Percentiles rank a stretch among this genome's conserved stretches.
These are phyloP conservation scores for Chytriomyces sp. DNA, from an alignment of 192 early-diverging fungal species.

Conservation along the genomic window DNA sequence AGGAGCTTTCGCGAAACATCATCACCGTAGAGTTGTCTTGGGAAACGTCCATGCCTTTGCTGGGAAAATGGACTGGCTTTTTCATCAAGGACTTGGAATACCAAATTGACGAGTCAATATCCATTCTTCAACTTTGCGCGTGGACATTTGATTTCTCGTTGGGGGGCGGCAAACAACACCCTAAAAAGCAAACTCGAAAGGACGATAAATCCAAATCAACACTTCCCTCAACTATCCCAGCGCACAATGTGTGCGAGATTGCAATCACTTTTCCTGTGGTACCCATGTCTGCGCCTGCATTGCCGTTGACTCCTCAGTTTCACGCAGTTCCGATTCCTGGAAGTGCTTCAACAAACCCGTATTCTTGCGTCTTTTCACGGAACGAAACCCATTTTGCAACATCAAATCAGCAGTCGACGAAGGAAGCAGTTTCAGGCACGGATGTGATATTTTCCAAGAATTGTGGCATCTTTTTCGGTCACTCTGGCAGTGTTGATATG, in stretches of 20 bases:
- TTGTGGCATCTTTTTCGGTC: slow-evolving; percentile 10
- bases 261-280: not conserved
- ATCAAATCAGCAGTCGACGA: not conserved
- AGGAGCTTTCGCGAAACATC: not conserved
- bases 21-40: slow-evolving; percentile 2
- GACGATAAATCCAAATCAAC: too few relatives aligned
- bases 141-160: slow-evolving; percentile 9
- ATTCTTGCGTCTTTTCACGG: not conserved
- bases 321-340: not conserved
- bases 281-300: not conserved
- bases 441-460: slow-evolving; percentile 22
- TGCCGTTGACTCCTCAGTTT: not conserved
- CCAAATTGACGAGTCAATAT: not conserved
- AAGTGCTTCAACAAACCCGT: not conserved
- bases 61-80: slow-evolving; percentile 2
- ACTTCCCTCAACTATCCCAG: slow-evolving; percentile 10
- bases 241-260: not conserved
- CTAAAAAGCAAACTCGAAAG: not conserved
- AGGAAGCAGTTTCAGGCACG: not conserved
- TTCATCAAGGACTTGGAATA: slow-evolving; percentile 14
- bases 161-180: not conserved
- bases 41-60: not conserved
- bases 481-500: not conserved
- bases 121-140: not conserved
- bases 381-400: slow-evolving; percentile 2